A percentile compares a stretch with the other conserved stretches of the same genome.
These are phyloP conservation scores for Alternaria hordeiaustralica DNA, from an alignment of 2,329 filamentous ascomycete species.

Conservation along the genomic window DNA sequence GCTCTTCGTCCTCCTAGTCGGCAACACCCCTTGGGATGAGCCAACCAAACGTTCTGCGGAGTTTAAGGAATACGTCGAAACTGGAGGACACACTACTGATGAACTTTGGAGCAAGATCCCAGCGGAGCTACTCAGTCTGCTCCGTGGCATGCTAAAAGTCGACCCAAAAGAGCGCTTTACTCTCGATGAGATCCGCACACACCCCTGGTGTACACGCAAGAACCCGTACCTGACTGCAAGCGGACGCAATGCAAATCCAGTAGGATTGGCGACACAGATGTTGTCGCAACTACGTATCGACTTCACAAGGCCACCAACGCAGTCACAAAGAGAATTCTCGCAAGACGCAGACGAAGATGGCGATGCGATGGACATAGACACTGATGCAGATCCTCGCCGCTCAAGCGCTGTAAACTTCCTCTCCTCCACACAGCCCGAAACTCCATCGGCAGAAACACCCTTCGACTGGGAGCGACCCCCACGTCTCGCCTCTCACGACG, in stretches of 20 bases:
- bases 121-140: constrained; percentile 74
- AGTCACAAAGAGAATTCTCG: constrained; percentile 53
- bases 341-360: constrained; percentile 51
- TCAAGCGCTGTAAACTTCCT: constrained; percentile 57
- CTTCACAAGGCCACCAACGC: constrained; percentile 72
- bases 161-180: constrained; percentile 77
- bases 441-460: constrained; percentile 72
- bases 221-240: constrained; percentile 79
- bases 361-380: constrained; percentile 64
- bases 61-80: constrained; percentile 84
- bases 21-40: constrained; percentile 98
- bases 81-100: constrained; percentile 81
- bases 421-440: constrained; percentile 86
- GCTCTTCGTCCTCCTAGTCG: constrained; percentile 92
- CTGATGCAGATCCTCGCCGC: constrained; percentile 60
- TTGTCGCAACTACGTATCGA: constrained; percentile 89
- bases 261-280: constrained; percentile 92
- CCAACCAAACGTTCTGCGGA: constrained; percentile 87
- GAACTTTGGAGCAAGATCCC: constrained; percentile 85
- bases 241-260: constrained; percentile 77
- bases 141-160: constrained; percentile 92
- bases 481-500: constrained; percentile 44
- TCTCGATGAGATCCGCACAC: constrained; percentile 84
- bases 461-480: constrained; percentile 90
- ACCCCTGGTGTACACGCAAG: constrained; percentile 90